phyloP scores from a whole-genome alignment of 2,329 filamentous ascomycete species.

The Westerdykella aurantiaca region DNA sequence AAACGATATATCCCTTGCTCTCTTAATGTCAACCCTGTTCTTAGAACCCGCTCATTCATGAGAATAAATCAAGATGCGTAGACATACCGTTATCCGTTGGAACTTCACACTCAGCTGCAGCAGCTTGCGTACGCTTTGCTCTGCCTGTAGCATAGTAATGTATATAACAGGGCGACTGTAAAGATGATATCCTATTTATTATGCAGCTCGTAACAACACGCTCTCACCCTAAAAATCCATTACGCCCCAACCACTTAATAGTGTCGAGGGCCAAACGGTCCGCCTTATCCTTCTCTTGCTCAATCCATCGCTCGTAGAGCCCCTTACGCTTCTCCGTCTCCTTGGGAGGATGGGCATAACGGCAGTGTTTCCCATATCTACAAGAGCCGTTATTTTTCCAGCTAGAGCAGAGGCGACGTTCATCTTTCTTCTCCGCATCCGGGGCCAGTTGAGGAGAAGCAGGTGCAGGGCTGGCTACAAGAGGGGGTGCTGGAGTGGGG shows the following conservation, averaged over 20 bases:
- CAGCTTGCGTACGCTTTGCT: too few relatives aligned
- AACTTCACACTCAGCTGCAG: too few relatives aligned
- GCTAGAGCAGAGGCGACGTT: slow-evolving; percentile 12
- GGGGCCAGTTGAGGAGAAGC: slow-evolving; percentile 5
- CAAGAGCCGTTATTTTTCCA: slow-evolving; percentile 27
- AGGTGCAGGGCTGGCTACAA: slow-evolving; percentile 12
- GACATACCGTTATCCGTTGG: too few relatives aligned
- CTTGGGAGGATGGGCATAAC: slow-evolving; percentile 20
- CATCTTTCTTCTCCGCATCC: slow-evolving; percentile 6
- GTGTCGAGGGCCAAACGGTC: slow-evolving; percentile 40
- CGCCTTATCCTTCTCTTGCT: slow-evolving; percentile 42
- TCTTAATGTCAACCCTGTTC: too few relatives aligned
- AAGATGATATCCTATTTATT: too few relatives aligned
- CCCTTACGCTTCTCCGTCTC: slow-evolving; percentile 15
- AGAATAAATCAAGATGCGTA: too few relatives aligned
- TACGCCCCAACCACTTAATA: slow-evolving; percentile 43
- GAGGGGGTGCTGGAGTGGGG: slow-evolving; percentile 7
- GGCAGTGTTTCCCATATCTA: slow-evolving; percentile 21
- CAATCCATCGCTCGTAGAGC: slow-evolving; percentile 34
- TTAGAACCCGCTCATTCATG: too few relatives aligned
- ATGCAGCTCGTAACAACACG: too few relatives aligned
- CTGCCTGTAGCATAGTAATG: too few relatives aligned
- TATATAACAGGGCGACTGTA: too few relatives aligned
- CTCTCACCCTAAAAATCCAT: slow-evolving; percentile 37
- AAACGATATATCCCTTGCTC: too few relatives aligned